These are phyloP conservation scores for Atalantia buxifolia DNA, from an alignment of 345 rosid genomes.

Conservation along the genomic window DNA sequence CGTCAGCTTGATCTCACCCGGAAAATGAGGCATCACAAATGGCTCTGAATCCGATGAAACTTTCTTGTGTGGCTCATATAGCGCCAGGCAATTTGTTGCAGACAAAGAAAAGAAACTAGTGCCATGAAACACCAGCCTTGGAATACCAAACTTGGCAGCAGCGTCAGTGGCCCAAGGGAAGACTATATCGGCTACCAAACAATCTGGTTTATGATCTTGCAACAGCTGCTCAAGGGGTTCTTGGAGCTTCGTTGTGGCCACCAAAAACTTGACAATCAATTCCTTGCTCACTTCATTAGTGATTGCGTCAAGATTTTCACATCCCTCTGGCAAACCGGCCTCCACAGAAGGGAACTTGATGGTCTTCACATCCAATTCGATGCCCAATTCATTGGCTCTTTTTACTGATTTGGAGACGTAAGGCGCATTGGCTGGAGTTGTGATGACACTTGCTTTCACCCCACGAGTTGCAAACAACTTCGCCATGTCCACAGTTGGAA, in stretches of 20 bases:
- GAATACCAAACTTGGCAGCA: constrained; percentile 31
- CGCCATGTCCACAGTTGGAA: constrained; percentile 50
- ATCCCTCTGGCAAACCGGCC: constrained; percentile 43
- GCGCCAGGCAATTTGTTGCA: neutral
- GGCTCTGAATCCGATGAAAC: constrained; percentile 24
- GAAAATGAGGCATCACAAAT: constrained; percentile 30
- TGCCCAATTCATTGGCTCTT: constrained; percentile 20
- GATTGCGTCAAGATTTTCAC: constrained; percentile 34
- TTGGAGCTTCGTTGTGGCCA: constrained; percentile 25
- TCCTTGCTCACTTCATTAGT: neutral
- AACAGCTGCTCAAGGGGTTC: constrained; percentile 18
- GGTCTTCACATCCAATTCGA: constrained; percentile 25
- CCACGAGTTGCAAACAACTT: constrained; percentile 40
- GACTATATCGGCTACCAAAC: constrained; percentile 32
- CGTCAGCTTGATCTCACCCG: constrained; percentile 31
- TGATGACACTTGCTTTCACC: constrained; percentile 40
- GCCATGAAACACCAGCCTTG: constrained; percentile 39
- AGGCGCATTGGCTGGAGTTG: constrained; percentile 37
- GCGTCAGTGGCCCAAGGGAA: constrained; percentile 37
- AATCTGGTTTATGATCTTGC: constrained; percentile 23
- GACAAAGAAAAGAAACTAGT: constrained; percentile 27
- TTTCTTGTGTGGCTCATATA: constrained; percentile 22
- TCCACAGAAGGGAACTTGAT: constrained; percentile 39
- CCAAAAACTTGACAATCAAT: constrained; percentile 21
- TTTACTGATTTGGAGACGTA: constrained; percentile 26